A percentile compares a stretch with the other conserved stretches of the same genome.
Conservation (phyloP, 2,329 filamentous ascomycete genomes). For the Beauveria sp. region DNA sequence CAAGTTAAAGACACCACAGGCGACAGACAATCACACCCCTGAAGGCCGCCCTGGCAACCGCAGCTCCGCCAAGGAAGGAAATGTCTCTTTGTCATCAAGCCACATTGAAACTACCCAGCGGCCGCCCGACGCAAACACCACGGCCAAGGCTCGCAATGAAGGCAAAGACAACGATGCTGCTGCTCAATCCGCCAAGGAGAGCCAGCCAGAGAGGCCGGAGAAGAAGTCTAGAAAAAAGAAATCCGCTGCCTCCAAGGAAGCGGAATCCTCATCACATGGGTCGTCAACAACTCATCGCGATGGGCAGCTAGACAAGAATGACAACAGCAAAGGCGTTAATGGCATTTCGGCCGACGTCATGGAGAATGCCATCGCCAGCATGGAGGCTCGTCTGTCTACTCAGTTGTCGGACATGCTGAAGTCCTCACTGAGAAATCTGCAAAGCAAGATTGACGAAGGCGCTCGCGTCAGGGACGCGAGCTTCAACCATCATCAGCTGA, state of each 20-base stretch:
- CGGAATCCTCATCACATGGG: constrained; percentile 40
- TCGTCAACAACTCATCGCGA: constrained; percentile 26
- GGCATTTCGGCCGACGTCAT: constrained; percentile 38
- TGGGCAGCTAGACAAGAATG: constrained; percentile 24
- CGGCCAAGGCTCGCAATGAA: constrained; percentile 34
- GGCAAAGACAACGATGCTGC: constrained; percentile 41
- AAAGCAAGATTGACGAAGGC: constrained; percentile 60
- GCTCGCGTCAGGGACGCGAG: constrained; percentile 41
- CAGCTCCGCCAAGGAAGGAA: constrained; percentile 29
- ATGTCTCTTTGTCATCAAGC: constrained; percentile 18
- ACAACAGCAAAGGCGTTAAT: constrained; percentile 23
- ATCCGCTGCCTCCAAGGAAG: constrained; percentile 34
- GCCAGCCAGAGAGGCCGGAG: constrained; percentile 50
- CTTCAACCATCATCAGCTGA: constrained; percentile 45
- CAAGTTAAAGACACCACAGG: constrained; percentile 52
- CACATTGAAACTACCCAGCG: constrained; percentile 23
- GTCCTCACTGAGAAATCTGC: constrained; percentile 52
- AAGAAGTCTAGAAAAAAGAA: constrained; percentile 63
- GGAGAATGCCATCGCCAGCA: constrained; percentile 45
- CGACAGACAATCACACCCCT: constrained; percentile 24
- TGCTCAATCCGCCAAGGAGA: constrained; percentile 29
- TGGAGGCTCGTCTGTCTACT: constrained; percentile 43
- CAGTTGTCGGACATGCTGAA: constrained; percentile 45
- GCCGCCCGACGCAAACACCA: constrained; percentile 25
- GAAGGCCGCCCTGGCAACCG: constrained; percentile 31